Evolutionary conservation across 1,139 yeast species (phyloP), one percentile per base, ranked within the genome.

Genomic region (Candida glucosophila): DNA sequence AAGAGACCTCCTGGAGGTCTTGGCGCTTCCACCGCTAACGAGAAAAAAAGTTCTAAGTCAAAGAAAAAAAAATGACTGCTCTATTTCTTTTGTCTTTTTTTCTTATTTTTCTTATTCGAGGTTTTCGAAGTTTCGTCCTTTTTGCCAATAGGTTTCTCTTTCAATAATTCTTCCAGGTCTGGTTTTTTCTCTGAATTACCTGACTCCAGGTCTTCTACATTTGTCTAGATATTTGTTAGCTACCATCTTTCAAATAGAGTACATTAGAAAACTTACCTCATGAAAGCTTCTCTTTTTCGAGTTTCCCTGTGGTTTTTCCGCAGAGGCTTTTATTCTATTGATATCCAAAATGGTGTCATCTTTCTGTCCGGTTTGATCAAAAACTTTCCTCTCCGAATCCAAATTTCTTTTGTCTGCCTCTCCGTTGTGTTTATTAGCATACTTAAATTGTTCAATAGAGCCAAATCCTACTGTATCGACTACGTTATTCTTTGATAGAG

Each of bases 101-200:
- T 25, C 15, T 19, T 19, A 15, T 9, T 18, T 18, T 11, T 14
- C 27, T 15, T 15, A 21, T n/a, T 27, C 16, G 5, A 22, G 18
- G 3, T 15, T 14, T 19, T 16, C 10, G 18, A 16, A 19, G 5
- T 26, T 31, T 0, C 67, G 77, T 35, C 71, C 73, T 0, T 51
- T 78, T 6, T 67, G 58, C 32, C 33, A 19, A 22, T 81, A 78
- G 1, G 90, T 97, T 97, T 43, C 55, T 0, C 64, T 66, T 8
- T 78, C 94, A 1, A 92, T 81, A 1, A 80, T 92, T 0, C 66
- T 88, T 2, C 53, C 66, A 1, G 98, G 90, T 48, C 57, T 97
- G 30, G 86, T 82, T 12, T 85, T 96, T 0, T n/a, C n/a, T n/a
- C n/a, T n/a, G n/a, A n/a, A n/a, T n/a, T n/a, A n/a, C n/a, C n/a